Evolutionary conservation across 2,329 filamentous ascomycete genomes (phyloP).

Genomic region (Neofusicoccum cordaticola): DNA sequence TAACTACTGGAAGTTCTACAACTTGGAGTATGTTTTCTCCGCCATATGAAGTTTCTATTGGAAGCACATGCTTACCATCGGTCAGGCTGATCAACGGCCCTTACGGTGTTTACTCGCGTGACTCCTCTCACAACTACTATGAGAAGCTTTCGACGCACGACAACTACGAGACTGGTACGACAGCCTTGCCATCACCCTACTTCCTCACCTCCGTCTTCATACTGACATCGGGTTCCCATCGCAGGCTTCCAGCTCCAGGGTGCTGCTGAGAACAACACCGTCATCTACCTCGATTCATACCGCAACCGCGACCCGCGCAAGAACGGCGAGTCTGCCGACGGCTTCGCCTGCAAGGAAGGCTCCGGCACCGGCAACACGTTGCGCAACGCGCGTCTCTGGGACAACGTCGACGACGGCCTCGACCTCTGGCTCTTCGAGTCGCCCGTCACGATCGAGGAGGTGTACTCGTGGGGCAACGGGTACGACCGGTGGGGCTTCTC

Average conservation of each 20-base stretch:
- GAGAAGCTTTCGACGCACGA: constrained; percentile 38
- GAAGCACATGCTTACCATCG: neutral
- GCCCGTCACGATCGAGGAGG: constrained; percentile 44
- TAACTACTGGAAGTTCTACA: constrained; percentile 48
- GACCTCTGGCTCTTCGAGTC: constrained; percentile 46
- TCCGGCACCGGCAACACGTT: constrained; percentile 47
- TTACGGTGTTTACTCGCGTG: constrained; percentile 38
- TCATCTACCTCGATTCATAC: constrained; percentile 28
- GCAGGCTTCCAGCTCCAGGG: constrained; percentile 39
- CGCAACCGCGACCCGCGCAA: constrained; percentile 42
- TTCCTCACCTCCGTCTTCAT: too few species aligned
- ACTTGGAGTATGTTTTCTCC: constrained; percentile 25
- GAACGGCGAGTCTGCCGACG: constrained; percentile 53
- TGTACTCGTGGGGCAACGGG: constrained; percentile 48
- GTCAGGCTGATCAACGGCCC: constrained; percentile 35
- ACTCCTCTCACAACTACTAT: constrained; percentile 37
- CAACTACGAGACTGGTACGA: constrained; percentile 35
- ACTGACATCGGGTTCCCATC: too few species aligned
- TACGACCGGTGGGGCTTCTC: constrained; percentile 46
- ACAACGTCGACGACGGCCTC: constrained; percentile 52
- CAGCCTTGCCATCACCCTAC: too few species aligned
- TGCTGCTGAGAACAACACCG: constrained; percentile 25
- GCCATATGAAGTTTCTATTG: neutral
- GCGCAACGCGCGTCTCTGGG: constrained; percentile 47
- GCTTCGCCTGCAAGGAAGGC: constrained; percentile 50